Evolutionary conservation across 208 protist species (phyloP).

Genomic region (Acanthamoeba lenticulata): DNA sequence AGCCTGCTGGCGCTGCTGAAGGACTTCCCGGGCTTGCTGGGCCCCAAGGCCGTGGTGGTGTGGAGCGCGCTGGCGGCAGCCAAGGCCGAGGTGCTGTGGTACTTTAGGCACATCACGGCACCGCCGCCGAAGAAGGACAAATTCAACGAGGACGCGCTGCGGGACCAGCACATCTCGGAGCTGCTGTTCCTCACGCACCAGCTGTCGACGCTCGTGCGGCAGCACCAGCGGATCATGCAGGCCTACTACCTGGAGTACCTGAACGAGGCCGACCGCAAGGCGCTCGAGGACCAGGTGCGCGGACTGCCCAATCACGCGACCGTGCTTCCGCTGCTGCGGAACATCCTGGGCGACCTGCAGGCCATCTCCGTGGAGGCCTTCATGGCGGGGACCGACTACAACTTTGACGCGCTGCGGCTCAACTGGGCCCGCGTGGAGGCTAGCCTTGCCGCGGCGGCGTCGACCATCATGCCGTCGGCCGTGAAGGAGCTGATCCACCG

Average conservation of each 20-base stretch:
- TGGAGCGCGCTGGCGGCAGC: background rate
- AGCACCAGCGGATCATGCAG: constrained; percentile 59
- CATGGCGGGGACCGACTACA: constrained; percentile 43
- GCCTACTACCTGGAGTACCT: constrained; percentile 57
- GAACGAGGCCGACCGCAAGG: background rate
- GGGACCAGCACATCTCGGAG: constrained; percentile 57
- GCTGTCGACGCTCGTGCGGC: background rate
- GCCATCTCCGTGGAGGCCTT: constrained; percentile 29
- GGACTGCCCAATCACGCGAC: background rate
- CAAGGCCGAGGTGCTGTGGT: constrained; percentile 37
- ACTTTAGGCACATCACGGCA: constrained; percentile 11
- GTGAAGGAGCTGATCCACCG: constrained; percentile 35
- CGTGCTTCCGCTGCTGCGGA: background rate
- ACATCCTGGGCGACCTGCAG: constrained; percentile 17
- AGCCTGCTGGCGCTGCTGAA: background rate
- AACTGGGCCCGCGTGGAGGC: constrained; percentile 49
- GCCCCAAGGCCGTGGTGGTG: constrained; percentile 25
- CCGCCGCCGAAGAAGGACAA: constrained; percentile 61
- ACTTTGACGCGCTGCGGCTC: constrained; percentile 23
- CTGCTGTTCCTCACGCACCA: background rate
- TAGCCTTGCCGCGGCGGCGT: background rate
- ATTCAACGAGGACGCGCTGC: background rate
- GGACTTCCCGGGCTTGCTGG: constrained; percentile 47
- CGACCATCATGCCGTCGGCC: background rate
- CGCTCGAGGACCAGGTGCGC: background rate